Conservation (phyloP, 2,329 filamentous ascomycete species). For the Fusarium pininemorale region DNA sequence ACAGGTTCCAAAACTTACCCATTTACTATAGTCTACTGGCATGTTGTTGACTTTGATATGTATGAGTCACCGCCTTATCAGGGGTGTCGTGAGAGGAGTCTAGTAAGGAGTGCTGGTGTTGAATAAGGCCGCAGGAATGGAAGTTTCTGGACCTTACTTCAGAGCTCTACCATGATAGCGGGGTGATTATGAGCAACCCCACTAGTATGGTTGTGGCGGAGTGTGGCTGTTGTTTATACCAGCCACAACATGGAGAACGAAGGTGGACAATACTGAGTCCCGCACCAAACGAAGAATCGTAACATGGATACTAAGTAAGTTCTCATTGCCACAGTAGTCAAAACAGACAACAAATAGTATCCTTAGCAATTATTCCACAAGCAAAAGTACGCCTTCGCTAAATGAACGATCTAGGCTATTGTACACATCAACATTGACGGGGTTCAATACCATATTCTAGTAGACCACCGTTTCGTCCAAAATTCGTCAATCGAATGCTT, state of each 20-base stretch:
- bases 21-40: conserved; percentile 73
- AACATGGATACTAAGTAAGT: background rate
- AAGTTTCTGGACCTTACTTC: conserved; percentile 41
- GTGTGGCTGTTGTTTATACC: background rate
- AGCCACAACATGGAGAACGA: background rate
- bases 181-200: conserved; percentile 37
- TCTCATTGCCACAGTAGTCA: background rate
- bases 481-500: conserved; percentile 1
- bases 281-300: background rate
- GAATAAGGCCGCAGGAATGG: conserved; percentile 14
- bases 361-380: conserved; percentile 33
- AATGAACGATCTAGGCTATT: conserved; percentile 40
- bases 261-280: background rate
- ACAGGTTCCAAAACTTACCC: conserved; percentile 57
- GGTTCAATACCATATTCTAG: conserved; percentile 36
- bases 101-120: background rate
- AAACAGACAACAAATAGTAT: background rate
- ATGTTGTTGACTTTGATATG: conserved; percentile 44
- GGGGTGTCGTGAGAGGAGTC: background rate
- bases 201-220: conserved; percentile 23
- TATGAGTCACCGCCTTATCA: background rate
- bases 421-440: conserved; percentile 36
- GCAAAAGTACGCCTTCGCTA: conserved; percentile 43
- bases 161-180: conserved; percentile 40
- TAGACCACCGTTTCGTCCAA: conserved; percentile 14